Conservation (phyloP, 2,329 filamentous ascomycete genomes). For the Diaporthe ampelina region DNA sequence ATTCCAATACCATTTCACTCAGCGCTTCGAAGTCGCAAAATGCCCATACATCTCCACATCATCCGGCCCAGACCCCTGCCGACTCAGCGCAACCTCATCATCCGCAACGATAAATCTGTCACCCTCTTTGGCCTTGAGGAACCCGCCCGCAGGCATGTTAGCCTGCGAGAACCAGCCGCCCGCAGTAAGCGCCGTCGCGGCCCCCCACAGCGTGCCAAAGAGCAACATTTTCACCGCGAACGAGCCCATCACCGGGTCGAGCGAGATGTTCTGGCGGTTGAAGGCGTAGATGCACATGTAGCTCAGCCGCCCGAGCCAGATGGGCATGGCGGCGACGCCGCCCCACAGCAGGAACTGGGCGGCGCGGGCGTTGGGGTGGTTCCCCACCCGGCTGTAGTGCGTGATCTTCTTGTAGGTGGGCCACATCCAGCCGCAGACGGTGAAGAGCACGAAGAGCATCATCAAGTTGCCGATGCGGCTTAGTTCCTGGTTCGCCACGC, state of each 20-base stretch:
- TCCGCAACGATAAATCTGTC: background rate
- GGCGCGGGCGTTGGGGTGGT: constrained; percentile 42
- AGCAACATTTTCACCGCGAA: constrained; percentile 45
- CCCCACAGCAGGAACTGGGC: constrained; percentile 42
- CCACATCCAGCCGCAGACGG: constrained; percentile 45
- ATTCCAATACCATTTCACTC: background rate
- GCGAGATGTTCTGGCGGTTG: constrained; percentile 35
- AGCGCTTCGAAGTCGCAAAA: background rate
- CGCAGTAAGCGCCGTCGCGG: constrained; percentile 29
- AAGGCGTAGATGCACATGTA: constrained; percentile 47
- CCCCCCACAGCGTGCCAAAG: constrained; percentile 43
- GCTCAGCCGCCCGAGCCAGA: constrained; percentile 44
- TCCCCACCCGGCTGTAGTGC: background rate
- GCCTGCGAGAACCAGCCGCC: constrained; percentile 40
- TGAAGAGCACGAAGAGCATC: constrained; percentile 44
- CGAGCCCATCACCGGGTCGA: constrained; percentile 45
- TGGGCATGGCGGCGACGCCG: constrained; percentile 43
- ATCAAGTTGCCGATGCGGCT: constrained; percentile 45
- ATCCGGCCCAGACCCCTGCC: background rate
- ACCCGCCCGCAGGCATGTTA: background rate
- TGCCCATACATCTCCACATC: constrained; percentile 6
- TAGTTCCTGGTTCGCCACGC: constrained; percentile 41
- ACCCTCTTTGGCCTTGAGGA: background rate
- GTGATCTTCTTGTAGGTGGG: constrained; percentile 42
- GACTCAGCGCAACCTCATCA: constrained; percentile 5